Evolutionary conservation across 1,284 basidiomycete genomes (phyloP), one percentile per base, ranked within the genome.

Genomic region (Cutaneotrichosporon sp.): DNA sequence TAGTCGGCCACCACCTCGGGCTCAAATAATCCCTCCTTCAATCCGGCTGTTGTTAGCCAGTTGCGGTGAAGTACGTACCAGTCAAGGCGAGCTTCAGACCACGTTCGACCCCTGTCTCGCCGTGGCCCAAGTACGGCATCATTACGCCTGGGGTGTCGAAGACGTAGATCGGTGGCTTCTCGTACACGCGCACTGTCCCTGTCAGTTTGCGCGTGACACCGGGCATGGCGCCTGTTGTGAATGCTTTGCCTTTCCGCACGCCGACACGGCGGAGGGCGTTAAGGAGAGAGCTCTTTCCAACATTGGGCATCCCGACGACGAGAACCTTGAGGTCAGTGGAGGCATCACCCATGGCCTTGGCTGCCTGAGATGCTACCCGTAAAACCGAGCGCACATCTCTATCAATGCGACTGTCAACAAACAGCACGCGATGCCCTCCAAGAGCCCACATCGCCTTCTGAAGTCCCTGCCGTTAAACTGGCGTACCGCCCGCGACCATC

Each of bases 231-330:
- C 90, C 92, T 0, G 91, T 96, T 52, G 83, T 83, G 51, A 97
- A 82, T 1, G 91, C 92, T 75, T 97, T 97, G 16, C 54, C 84
- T 68, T 90, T 90, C 56, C 82, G 79, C 27, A 94, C 87, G 4
- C 93, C 94, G 57, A 86, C 85, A 64, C 85, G 84, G 37, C 96
- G 82, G n/a, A 98, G 79, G 0, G 88, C 84, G 68, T 98, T 98
- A 14, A 98, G 77, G 46, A 98, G 75, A 4, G 90, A 92, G 25
- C 91, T 96, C 77, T 98, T 99, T 44, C 96, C 96, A 37, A 97
- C 92, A 70, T 98, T 98, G 5, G 94, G 94, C 94, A 98, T 98
- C 22, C 94, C 94, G 48, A 93, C 84, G 22, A 96, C 89, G 5
- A 96, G 80, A 8, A 97, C 84, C 66, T 91, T 90, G 59, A 89